Conservation (phyloP, 805 yeast genomes). For the Yamadazyma phyllophila region DNA sequence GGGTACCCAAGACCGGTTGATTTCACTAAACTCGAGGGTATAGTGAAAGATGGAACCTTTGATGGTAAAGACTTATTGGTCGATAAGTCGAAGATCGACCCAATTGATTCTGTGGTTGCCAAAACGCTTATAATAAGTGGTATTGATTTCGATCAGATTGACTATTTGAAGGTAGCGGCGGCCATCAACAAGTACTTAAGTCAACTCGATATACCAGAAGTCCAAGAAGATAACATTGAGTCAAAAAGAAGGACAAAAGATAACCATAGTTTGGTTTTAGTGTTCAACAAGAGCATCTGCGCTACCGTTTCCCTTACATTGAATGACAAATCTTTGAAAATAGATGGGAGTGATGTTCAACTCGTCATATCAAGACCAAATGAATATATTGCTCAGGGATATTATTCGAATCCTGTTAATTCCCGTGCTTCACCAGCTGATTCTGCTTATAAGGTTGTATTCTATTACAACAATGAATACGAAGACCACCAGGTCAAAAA, state of each 20-base stretch:
- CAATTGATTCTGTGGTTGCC: constrained; percentile 36
- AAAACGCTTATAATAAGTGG: constrained; percentile 29
- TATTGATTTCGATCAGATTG: constrained; percentile 30
- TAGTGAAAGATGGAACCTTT: constrained; percentile 31
- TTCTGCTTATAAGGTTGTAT: constrained; percentile 12
- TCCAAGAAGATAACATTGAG: constrained; percentile 29
- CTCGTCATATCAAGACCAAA: constrained; percentile 14
- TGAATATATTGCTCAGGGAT: constrained; percentile 15
- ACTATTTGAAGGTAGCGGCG: constrained; percentile 40
- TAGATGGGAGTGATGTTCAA: constrained; percentile 22
- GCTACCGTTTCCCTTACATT: constrained; percentile 57
- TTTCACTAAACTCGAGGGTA: constrained; percentile 40
- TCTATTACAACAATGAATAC: constrained; percentile 11
- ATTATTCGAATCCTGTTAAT: constrained; percentile 10
- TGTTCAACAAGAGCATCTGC: constrained; percentile 47
- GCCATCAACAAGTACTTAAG: constrained; percentile 45
- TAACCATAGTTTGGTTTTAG: constrained; percentile 43
- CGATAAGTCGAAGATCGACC: constrained; percentile 36
- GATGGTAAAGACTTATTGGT: constrained; percentile 31
- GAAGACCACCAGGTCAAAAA: constrained; percentile 41
- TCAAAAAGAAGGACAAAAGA: constrained; percentile 35
- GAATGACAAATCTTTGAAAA: constrained; percentile 18
- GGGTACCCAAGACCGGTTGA: constrained; percentile 54
- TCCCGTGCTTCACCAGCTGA: constrained; percentile 7
- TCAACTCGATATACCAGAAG: constrained; percentile 40